These are phyloP conservation scores for Trypanosoma caninum DNA, from an alignment of 208 protist genomes.

Conservation along the genomic window DNA sequence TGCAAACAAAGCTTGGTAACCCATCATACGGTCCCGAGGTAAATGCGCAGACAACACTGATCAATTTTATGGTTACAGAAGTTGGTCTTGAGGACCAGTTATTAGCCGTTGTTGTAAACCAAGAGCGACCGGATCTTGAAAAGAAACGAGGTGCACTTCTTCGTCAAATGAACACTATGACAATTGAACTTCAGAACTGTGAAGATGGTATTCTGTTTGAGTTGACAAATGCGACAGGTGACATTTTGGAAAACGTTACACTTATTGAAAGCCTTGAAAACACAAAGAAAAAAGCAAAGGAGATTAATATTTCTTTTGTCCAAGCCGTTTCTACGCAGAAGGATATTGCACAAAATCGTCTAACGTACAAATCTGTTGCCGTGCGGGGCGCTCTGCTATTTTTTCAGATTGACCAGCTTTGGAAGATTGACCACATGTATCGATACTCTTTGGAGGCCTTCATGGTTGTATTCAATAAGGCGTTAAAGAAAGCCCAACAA, in stretches of 20 bases:
- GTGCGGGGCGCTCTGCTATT: conserved; percentile 95
- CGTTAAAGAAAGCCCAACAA: conserved; percentile 83
- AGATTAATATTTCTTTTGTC: conserved; percentile 95
- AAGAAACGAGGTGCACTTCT: conserved; percentile 94
- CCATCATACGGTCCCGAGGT: conserved; percentile 99
- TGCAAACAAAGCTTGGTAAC: conserved; percentile 98
- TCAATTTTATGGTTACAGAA: conserved; percentile 99
- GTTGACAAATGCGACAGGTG: conserved; percentile 92
- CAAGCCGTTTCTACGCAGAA: conserved; percentile 93
- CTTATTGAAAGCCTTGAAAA: conserved; percentile 97
- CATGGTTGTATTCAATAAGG: conserved; percentile 97
- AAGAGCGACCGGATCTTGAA: conserved; percentile 97
- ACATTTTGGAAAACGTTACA: conserved; percentile 96
- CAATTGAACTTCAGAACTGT: conserved; percentile 97
- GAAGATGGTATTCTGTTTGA: conserved; percentile 97
- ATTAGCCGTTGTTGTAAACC: conserved; percentile 96
- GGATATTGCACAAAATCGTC: conserved; percentile 93
- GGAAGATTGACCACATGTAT: conserved; percentile 98
- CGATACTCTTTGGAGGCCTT: conserved; percentile 98
- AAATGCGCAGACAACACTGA: conserved; percentile 97
- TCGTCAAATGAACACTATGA: conserved; percentile 98
- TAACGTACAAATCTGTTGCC: conserved; percentile 95
- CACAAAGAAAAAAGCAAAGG: conserved; percentile 96
- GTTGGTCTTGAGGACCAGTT: conserved; percentile 98
- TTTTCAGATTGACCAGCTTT: conserved; percentile 97